These are phyloP conservation scores for Pleoardoris graminearum DNA, from an alignment of 2,329 filamentous ascomycete genomes.

Conservation along the genomic window DNA sequence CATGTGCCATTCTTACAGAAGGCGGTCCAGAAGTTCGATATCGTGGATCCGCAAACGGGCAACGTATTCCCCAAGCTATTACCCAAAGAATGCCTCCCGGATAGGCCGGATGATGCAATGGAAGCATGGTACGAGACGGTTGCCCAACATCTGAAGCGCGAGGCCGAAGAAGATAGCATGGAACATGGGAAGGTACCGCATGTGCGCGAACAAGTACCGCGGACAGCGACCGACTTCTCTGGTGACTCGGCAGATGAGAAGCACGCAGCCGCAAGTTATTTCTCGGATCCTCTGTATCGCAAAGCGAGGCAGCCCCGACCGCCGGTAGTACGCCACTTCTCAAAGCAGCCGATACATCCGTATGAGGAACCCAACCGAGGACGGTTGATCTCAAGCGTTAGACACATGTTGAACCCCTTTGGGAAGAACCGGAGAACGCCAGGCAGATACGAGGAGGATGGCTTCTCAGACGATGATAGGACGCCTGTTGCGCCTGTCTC, in stretches of 20 bases:
- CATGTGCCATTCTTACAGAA: conserved; percentile 83
- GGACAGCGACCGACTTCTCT: conserved; percentile 38
- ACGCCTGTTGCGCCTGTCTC: conserved; percentile 33
- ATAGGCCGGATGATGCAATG: conserved; percentile 75
- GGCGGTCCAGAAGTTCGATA: conserved; percentile 75
- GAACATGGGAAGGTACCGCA: conserved; percentile 16
- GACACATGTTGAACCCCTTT: conserved; percentile 44
- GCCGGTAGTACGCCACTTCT: conserved; percentile 47
- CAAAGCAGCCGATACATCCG: conserved; percentile 30
- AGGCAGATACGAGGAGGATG: conserved; percentile 31
- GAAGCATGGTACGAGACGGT: conserved; percentile 83
- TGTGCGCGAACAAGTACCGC: conserved; percentile 26
- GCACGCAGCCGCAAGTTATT: conserved; percentile 52
- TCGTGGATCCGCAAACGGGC: conserved; percentile 71
- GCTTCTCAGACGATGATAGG: conserved; percentile 30
- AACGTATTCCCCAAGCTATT: conserved; percentile 61
- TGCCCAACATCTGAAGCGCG: conserved; percentile 68
- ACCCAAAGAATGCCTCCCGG: conserved; percentile 71
- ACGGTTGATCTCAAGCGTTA: conserved; percentile 33
- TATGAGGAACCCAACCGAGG: conserved; percentile 32
- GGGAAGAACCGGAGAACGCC: conserved; percentile 29
- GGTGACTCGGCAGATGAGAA: conserved; percentile 49
- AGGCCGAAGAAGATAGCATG: conserved; percentile 53
- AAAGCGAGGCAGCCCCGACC: conserved; percentile 48
- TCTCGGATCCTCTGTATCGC: conserved; percentile 54